Evolutionary conservation across 2,329 filamentous ascomycete species (phyloP).

Genomic region (Metarhizium rileyi): DNA sequence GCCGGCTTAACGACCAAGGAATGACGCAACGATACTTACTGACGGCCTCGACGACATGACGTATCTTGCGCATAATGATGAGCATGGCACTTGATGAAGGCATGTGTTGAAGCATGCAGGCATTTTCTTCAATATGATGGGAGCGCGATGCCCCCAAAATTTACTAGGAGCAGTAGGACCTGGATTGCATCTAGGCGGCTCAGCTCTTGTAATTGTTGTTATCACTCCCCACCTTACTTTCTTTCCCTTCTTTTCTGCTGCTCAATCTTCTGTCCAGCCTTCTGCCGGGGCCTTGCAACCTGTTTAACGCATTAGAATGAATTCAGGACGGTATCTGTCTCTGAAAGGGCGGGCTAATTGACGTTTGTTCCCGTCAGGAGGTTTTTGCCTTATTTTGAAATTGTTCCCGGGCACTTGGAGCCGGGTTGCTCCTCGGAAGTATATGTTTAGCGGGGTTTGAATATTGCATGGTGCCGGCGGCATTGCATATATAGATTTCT

Average conservation of each 20-base stretch:
- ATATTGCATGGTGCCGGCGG: constrained; percentile 3
- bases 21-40: not conserved
- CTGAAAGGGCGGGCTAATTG: not conserved
- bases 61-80: not conserved
- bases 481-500: constrained; percentile 4
- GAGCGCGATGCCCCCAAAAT: not conserved
- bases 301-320: constrained; percentile 4
- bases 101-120: not conserved
- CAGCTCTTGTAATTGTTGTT: not conserved
- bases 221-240: not conserved
- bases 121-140: not conserved
- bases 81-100: not conserved
- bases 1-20: constrained; percentile 8
- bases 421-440: not conserved
- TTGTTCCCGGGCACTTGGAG: not conserved
- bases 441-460: not conserved
- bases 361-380: not conserved
- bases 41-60: not conserved
- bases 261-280: not conserved
- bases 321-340: not conserved
- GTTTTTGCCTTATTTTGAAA: not conserved
- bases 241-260: not conserved
- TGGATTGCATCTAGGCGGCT: not conserved
- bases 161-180: not conserved
- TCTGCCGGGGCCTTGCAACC: not conserved